A percentile compares a stretch with the other conserved stretches of the same genome.
phyloP scores from a whole-genome alignment of 768 basidiomycete species.

The Tylopilus rubrobrunneus region DNA sequence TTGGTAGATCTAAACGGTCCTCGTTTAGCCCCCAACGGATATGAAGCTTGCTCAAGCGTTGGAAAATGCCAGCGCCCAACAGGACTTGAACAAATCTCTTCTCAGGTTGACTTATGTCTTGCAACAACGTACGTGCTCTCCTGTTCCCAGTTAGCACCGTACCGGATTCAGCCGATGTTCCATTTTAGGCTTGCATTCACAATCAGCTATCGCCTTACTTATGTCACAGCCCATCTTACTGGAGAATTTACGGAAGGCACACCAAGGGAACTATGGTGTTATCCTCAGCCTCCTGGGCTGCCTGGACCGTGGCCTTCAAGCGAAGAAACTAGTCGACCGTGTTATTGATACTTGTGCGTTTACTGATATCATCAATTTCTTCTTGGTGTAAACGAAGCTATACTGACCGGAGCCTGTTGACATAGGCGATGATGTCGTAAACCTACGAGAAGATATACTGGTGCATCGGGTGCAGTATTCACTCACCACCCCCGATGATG shows the following conservation, averaged over 20 bases:
- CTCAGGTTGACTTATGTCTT: conserved; percentile 76
- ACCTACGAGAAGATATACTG: conserved; percentile 87
- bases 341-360: conserved; percentile 72
- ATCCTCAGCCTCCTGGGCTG: conserved; percentile 90
- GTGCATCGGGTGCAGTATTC: conserved; percentile 82
- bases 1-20: conserved; percentile 4
- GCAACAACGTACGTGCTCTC: conserved; percentile 58
- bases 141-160: background rate
- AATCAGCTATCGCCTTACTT: conserved; percentile 81
- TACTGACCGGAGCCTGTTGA: conserved; percentile 9
- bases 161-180: background rate
- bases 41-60: conserved; percentile 57
- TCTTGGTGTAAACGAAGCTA: background rate
- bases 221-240: conserved; percentile 75
- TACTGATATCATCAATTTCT: background rate
- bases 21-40: conserved; percentile 44
- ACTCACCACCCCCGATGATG: conserved; percentile 68
- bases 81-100: conserved; percentile 72
- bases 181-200: conserved; percentile 60
- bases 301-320: conserved; percentile 77
- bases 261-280: conserved; percentile 88
- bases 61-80: conserved; percentile 75
- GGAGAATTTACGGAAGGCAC: conserved; percentile 84
- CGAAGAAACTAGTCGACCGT: conserved; percentile 88
- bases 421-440: conserved; percentile 85